Evolutionary conservation across 2,329 filamentous ascomycete species (phyloP).

Genomic region (Fusarium hainanense): DNA sequence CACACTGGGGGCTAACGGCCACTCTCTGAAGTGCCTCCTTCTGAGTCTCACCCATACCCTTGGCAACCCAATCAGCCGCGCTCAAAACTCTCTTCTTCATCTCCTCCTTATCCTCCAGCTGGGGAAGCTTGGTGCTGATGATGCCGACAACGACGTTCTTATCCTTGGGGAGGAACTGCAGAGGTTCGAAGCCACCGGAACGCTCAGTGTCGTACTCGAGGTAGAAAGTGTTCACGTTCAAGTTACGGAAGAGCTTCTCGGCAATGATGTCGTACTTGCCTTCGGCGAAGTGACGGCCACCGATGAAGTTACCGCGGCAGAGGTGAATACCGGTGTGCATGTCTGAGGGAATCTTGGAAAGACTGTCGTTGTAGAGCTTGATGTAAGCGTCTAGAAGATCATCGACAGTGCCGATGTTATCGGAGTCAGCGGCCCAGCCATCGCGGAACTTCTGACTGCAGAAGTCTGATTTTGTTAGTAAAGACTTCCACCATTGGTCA

Average conservation of each 20-base stretch:
- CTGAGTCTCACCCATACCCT: conserved; percentile 71
- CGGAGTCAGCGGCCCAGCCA: conserved; percentile 74
- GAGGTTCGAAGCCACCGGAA: conserved; percentile 73
- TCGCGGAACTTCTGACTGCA: conserved; percentile 77
- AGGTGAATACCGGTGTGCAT: conserved; percentile 83
- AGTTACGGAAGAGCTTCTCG: conserved; percentile 70
- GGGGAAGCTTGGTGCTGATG: conserved; percentile 70
- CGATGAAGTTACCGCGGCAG: conserved; percentile 76
- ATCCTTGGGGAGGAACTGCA: conserved; percentile 68
- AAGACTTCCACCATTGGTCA: rapidly evolving
- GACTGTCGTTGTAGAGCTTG: conserved; percentile 78
- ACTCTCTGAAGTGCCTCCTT: conserved; percentile 77
- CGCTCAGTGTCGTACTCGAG: conserved; percentile 76
- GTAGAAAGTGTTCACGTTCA: conserved; percentile 75
- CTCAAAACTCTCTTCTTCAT: conserved; percentile 68
- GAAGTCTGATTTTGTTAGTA: conserved; percentile 65
- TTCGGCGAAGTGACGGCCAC: conserved; percentile 73
- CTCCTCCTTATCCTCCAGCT: conserved; percentile 72
- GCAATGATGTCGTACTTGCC: conserved; percentile 75
- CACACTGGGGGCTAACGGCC: conserved; percentile 76
- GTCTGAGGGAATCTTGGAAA: conserved; percentile 71
- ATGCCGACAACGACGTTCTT: conserved; percentile 74
- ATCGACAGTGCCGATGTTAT: conserved; percentile 74
- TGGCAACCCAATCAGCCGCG: conserved; percentile 75
- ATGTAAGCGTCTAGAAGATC: conserved; percentile 81